Base-by-base conservation (phyloP, 1,284 basidiomycete genomes). In the Fomitopsis pinicola region DNA sequence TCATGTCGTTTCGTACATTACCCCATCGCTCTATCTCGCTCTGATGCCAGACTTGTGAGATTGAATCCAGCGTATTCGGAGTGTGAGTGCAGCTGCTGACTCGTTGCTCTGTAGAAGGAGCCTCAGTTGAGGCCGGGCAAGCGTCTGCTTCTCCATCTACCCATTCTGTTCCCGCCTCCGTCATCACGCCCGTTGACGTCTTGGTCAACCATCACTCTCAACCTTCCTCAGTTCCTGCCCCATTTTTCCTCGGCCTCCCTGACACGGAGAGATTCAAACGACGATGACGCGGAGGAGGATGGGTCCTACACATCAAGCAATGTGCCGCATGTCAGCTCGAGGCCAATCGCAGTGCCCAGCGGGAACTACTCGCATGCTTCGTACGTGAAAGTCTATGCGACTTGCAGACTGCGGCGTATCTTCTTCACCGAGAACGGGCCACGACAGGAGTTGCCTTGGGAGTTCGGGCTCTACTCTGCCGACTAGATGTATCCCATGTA, bases 371-470 rank as follows among this genome's bases (percentile, higher is more conserved):
- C 84, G 0, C 83, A 87, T 72, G 78, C 90, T 33, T 81, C 83
- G 17, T 91, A 87, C 69, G 78, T 94, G 63, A 87, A 87, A 69
- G 81, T 95, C 38, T 91, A 94, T 71, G 91, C 92, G 22, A 92
- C 86, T 50, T 94, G 92, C 74, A 82, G 92, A 33, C 73, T 95
- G 62, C 78, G 89, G 63, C 78, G 92, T 65, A 84, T 95, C 57
- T 95, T 92, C 91, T 85, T 94, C 75, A 84, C 82, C 62, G 82
- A 87, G 59, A 75, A 72, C 57, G 80, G 79, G 5, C 79, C 83
- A 56, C 74, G 75, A 62, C 84, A 85, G 63, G 76, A 74, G 57
- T 65, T 79, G 9, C 87, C 89, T 56, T 90, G 87, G 88, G 90
- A 92, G 75, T 89, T 92, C 69, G 80, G 86, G 66, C 73, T 84